Conservation (phyloP, 2,329 filamentous ascomycete genomes). For the Endoconidiophora laricicola region DNA sequence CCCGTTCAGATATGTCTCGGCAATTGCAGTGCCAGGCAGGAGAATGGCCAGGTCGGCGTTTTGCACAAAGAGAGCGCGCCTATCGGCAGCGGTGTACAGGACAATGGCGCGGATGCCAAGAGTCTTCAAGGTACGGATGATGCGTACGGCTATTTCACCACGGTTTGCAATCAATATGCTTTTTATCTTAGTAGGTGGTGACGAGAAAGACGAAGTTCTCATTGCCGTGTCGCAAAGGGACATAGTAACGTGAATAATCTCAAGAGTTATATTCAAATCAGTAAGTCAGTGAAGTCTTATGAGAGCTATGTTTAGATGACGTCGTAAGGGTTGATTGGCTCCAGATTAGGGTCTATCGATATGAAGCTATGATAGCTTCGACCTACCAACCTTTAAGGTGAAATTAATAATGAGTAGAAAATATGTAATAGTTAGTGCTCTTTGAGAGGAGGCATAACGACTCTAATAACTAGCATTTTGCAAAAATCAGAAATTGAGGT, state of each 20-base stretch:
- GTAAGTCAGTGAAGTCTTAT: too few relatives aligned
- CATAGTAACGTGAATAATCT: too few relatives aligned
- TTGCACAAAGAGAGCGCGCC: constrained; percentile 49
- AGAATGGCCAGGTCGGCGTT: constrained; percentile 51
- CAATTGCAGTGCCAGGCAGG: constrained; percentile 31
- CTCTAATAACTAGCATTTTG: background rate
- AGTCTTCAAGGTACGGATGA: constrained; percentile 48
- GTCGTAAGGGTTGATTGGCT: background rate
- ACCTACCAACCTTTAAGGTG: too few relatives aligned
- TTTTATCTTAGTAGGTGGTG: background rate
- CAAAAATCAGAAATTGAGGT: background rate
- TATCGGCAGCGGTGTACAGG: constrained; percentile 48
- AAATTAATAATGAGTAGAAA: too few relatives aligned
- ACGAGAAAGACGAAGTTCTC: background rate
- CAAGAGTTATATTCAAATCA: too few relatives aligned
- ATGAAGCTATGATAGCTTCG: background rate
- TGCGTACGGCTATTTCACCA: constrained; percentile 58
- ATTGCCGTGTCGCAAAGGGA: constrained; percentile 15
- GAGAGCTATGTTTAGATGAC: too few relatives aligned
- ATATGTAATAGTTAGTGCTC: too few relatives aligned
- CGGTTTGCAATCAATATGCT: constrained; percentile 51
- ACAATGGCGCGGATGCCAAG: constrained; percentile 54
- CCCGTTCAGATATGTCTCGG: constrained; percentile 47
- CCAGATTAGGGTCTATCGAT: background rate
- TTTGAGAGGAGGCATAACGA: too few relatives aligned